These are phyloP conservation scores for Pseudozyma sp. DNA, from an alignment of 1,284 basidiomycete genomes.

Conservation along the genomic window DNA sequence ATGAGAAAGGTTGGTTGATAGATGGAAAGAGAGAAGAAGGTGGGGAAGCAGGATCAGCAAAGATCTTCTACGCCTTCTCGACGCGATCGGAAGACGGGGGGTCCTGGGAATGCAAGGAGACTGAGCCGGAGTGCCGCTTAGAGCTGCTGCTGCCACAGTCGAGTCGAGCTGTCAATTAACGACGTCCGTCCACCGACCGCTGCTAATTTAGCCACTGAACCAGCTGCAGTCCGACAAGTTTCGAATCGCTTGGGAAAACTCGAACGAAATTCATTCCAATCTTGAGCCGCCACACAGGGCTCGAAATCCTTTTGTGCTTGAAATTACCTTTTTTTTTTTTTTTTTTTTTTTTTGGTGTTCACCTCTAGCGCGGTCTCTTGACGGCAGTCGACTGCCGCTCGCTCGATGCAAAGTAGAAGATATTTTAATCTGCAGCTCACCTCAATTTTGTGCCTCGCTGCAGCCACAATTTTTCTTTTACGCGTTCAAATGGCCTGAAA, in stretches of 20 bases:
- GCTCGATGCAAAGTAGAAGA: constrained; percentile 16
- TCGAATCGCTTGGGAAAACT: no score
- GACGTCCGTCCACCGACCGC: no score
- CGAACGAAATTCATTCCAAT: no score
- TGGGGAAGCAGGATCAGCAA: constrained; percentile 9
- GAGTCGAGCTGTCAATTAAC: background rate
- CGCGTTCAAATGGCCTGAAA: background rate
- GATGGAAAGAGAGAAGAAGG: constrained; percentile 25
- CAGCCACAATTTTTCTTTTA: constrained; percentile 1
- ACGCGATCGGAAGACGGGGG: constrained; percentile 28
- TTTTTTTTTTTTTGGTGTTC: background rate
- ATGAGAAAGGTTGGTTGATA: background rate
- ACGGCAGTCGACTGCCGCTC: background rate
- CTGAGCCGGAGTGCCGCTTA: background rate
- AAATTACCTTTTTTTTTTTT: background rate
- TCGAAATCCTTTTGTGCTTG: background rate
- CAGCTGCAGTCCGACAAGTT: no score
- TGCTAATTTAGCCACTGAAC: no score
- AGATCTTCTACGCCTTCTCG: constrained; percentile 5
- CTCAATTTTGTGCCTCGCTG: background rate
- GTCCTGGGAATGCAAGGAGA: constrained; percentile 25
- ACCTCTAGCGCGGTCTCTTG: constrained; percentile 18
- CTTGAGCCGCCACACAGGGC: no score
- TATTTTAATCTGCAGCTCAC: constrained; percentile 20
- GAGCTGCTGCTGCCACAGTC: background rate